Percentiles rank a stretch among this genome's conserved stretches.
These are phyloP conservation scores for Coleophoma cylindrospora DNA, from an alignment of 2,329 filamentous ascomycete species.

Conservation along the genomic window DNA sequence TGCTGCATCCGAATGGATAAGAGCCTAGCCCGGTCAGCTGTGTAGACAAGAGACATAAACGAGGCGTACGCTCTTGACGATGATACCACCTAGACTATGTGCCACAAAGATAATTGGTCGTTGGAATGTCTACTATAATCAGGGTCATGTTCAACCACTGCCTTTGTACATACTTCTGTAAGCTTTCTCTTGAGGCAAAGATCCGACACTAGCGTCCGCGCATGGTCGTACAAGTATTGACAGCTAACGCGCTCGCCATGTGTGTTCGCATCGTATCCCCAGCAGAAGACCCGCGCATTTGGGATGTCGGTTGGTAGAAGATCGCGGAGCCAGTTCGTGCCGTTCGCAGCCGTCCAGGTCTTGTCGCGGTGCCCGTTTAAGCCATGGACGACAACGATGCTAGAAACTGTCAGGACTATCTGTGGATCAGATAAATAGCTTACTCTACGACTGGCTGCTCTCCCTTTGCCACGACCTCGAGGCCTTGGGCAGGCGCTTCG, in stretches of 20 bases:
- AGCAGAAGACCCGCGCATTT: slow-evolving; percentile 30
- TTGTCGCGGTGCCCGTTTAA: slow-evolving; percentile 24
- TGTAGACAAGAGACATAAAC: no score
- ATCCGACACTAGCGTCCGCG: slow-evolving; percentile 26
- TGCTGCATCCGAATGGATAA: slow-evolving; percentile 29
- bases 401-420: slow-evolving; percentile 3
- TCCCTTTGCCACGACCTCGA: background rate
- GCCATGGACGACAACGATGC: slow-evolving; percentile 25
- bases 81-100: slow-evolving; percentile 28
- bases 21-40: no score
- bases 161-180: slow-evolving; percentile 17
- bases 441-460: background rate
- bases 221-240: slow-evolving; percentile 29
- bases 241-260: slow-evolving; percentile 20
- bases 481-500: no score
- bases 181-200: slow-evolving; percentile 22
- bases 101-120: slow-evolving; percentile 27
- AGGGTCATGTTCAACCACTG: slow-evolving; percentile 3
- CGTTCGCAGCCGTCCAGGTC: slow-evolving; percentile 24
- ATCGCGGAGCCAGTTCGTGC: slow-evolving; percentile 23
- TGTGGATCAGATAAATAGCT: background rate
- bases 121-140: slow-evolving; percentile 20
- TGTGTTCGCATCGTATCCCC: slow-evolving; percentile 28
- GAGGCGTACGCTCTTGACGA: slow-evolving; percentile 22
- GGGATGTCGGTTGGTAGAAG: slow-evolving; percentile 24